A percentile compares a stretch with the other conserved stretches of the same genome.
Conservation (phyloP, 2,329 filamentous ascomycete genomes). For the Sporothrix luriei region DNA sequence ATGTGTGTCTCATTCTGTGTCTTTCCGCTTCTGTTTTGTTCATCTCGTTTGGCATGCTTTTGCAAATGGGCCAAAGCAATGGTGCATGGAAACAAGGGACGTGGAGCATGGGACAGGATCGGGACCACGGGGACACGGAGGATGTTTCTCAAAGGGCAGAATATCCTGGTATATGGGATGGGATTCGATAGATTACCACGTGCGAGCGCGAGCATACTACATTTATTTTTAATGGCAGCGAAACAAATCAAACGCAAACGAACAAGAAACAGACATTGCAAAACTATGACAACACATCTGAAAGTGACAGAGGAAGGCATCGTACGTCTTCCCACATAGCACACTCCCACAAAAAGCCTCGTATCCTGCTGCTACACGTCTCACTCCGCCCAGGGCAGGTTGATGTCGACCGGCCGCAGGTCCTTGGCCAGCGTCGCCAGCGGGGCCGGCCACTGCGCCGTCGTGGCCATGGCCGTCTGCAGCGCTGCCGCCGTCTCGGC, state of each 20-base stretch:
- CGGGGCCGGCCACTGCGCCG: slow-evolving; percentile 48
- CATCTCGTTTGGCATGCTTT: neutral
- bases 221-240: slow-evolving; percentile 13
- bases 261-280: neutral
- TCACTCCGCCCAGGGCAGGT: slow-evolving; percentile 53
- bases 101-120: neutral
- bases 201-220: slow-evolving; percentile 26
- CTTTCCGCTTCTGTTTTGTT: neutral
- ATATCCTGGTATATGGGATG: neutral
- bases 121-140: slow-evolving; percentile 3
- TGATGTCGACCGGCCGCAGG: slow-evolving; percentile 56
- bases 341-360: neutral
- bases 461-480: slow-evolving; percentile 43
- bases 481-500: slow-evolving; percentile 48
- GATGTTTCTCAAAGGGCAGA: neutral
- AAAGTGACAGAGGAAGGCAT: slow-evolving; percentile 7
- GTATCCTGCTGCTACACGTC: too few relatives aligned
- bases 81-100: neutral
- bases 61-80: neutral
- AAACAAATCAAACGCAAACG: neutral
- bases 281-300: neutral
- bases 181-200: slow-evolving; percentile 22
- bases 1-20: neutral
- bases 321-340: neutral
- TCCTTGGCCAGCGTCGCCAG: slow-evolving; percentile 56